phyloP scores from a whole-genome alignment of 306 rosid genomes.

The Trifolium pratense region DNA sequence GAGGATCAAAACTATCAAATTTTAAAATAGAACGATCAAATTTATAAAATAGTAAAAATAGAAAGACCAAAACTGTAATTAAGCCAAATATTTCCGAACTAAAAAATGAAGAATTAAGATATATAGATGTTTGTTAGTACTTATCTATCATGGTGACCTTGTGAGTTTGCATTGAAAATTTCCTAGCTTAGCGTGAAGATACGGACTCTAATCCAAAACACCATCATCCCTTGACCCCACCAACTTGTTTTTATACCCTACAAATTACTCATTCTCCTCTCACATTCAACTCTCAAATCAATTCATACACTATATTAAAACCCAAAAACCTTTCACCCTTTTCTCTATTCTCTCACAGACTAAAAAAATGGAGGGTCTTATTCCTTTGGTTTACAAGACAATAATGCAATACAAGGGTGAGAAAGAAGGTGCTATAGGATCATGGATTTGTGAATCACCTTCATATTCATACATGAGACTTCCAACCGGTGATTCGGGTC shows the following conservation, averaged over 20 bases:
- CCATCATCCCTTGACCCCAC: slow-evolving; percentile 22
- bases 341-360: not conserved
- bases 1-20: no score
- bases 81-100: no score
- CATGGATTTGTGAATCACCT: slow-evolving; percentile 78
- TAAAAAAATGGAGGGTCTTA: slow-evolving; percentile 79
- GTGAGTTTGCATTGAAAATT: slow-evolving; percentile 59
- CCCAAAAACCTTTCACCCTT: slow-evolving; percentile 7
- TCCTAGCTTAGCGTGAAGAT: slow-evolving; percentile 61
- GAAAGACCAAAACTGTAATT: no score
- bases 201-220: slow-evolving; percentile 64
- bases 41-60: no score
- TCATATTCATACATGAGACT: slow-evolving; percentile 62
- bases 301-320: slow-evolving; percentile 24
- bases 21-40: no score
- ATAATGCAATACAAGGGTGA: slow-evolving; percentile 73
- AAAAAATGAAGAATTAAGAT: not conserved
- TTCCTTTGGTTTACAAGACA: slow-evolving; percentile 83
- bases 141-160: slow-evolving; percentile 54
- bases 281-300: slow-evolving; percentile 41
- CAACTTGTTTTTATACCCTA: slow-evolving; percentile 44
- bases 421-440: slow-evolving; percentile 53
- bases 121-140: slow-evolving; percentile 49
- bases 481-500: slow-evolving; percentile 56
- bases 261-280: slow-evolving; percentile 25